Conservation (phyloP, 208 protist genomes). For the Leishmania tarentolae region DNA sequence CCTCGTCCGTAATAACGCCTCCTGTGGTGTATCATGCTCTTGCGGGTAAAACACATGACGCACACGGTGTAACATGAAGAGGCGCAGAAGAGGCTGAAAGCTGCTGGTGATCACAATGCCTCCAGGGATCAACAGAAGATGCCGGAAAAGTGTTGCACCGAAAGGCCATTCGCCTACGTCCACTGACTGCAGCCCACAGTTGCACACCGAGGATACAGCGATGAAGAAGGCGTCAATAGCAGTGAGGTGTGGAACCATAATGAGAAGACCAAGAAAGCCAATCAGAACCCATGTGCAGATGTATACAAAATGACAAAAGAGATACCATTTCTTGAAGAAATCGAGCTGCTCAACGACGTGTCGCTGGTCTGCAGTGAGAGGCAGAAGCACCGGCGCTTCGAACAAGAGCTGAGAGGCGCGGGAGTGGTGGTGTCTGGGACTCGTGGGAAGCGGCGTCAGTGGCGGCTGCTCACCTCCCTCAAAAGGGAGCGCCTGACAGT, state of each 20-base stretch:
- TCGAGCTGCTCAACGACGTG: constrained; percentile 43
- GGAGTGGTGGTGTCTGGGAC: constrained; percentile 13
- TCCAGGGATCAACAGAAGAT: constrained; percentile 64
- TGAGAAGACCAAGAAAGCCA: constrained; percentile 40
- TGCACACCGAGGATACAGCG: constrained; percentile 70
- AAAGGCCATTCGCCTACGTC: constrained; percentile 51
- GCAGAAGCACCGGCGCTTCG: constrained; percentile 47
- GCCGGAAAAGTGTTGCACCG: constrained; percentile 39
- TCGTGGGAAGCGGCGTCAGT: background rate
- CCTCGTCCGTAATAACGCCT: constrained; percentile 39
- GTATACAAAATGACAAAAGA: constrained; percentile 61
- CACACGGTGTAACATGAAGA: constrained; percentile 64
- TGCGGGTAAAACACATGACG: constrained; percentile 37
- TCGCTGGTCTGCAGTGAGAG: constrained; percentile 45
- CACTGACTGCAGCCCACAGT: constrained; percentile 75
- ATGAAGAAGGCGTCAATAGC: constrained; percentile 67
- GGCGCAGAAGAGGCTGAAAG: constrained; percentile 61
- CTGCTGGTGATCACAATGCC: constrained; percentile 75
- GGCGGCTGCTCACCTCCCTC: background rate
- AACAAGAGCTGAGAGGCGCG: constrained; percentile 58
- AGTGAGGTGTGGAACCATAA: constrained; percentile 21
- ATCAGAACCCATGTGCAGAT: constrained; percentile 34
- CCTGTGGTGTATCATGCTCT: constrained; percentile 42
- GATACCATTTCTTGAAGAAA: constrained; percentile 76
- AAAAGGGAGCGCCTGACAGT: background rate